A percentile compares a stretch with the other conserved stretches of the same genome.
Conservation (phyloP, 306 rosid species). For the Sphenostylis stenocarpa region DNA sequence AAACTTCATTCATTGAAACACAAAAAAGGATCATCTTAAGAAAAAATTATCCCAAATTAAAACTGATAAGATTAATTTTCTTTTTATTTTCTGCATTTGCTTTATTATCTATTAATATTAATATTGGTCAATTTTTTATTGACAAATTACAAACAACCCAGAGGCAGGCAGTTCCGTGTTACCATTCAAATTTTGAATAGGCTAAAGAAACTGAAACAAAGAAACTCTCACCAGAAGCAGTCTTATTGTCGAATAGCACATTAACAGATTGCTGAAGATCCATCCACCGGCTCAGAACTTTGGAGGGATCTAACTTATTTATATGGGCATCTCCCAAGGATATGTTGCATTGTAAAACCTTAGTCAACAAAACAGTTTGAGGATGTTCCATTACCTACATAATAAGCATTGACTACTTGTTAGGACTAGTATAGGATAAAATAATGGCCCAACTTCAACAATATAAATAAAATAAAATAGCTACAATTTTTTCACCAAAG, state of each 20-base stretch:
- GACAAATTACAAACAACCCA: constrained; percentile 19
- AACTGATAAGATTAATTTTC: not conserved
- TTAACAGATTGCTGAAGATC: constrained; percentile 83
- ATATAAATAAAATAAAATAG: constrained; percentile 3
- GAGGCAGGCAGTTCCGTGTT: not conserved
- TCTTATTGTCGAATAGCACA: constrained; percentile 69
- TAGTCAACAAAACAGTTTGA: constrained; percentile 71
- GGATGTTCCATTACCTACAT: constrained; percentile 87
- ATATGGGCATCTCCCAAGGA: constrained; percentile 58
- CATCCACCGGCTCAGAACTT: constrained; percentile 64
- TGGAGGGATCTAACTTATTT: constrained; percentile 44
- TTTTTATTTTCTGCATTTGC: not conserved
- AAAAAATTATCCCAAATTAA: constrained; percentile 4
- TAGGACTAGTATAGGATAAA: constrained; percentile 21
- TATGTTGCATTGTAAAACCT: constrained; percentile 73
- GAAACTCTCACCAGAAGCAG: constrained; percentile 55
- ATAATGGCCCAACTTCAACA: constrained; percentile 20
- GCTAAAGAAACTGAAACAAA: constrained; percentile 10
- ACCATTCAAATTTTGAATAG: not conserved
- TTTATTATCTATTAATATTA: not conserved
- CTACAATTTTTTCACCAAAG: not conserved
- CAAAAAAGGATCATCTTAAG: not conserved
- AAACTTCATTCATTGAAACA: not conserved
- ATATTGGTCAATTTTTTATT: not conserved
- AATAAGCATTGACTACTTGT: constrained; percentile 27